These are phyloP conservation scores for Penicillium sp. DNA, from an alignment of 2,329 filamentous ascomycete genomes.

Conservation along the genomic window DNA sequence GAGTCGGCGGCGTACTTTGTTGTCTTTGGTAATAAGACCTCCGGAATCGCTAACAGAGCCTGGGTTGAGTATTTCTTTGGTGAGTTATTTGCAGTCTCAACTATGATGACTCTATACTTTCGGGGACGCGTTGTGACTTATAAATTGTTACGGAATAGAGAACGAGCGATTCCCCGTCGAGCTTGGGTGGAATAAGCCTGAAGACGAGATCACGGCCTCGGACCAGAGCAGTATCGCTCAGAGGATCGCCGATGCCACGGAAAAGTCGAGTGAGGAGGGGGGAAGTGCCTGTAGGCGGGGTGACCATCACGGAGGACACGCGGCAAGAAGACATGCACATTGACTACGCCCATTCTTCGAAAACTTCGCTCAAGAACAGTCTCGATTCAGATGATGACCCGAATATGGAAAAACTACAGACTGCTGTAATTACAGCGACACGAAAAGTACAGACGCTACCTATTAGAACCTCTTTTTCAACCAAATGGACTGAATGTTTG, in stretches of 20 bases:
- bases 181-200: neutral
- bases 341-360: neutral
- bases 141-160: neutral
- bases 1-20: neutral
- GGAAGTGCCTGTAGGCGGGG: neutral
- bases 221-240: neutral
- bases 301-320: neutral
- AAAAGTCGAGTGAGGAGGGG: neutral
- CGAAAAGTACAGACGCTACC: too few species aligned
- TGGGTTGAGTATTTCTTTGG: constrained; percentile 1
- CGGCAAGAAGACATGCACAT: neutral
- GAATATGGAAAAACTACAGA: neutral
- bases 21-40: neutral
- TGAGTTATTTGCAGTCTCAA: neutral
- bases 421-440: too few species aligned
- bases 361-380: neutral
- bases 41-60: neutral
- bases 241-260: neutral
- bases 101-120: neutral
- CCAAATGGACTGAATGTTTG: too few species aligned
- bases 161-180: neutral
- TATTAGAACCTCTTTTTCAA: too few species aligned
- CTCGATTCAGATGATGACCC: neutral
- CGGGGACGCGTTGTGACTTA: neutral
- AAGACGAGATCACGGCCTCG: neutral